Conservation (phyloP, 2,329 filamentous ascomycete genomes). For the Aspergillus sp. region DNA sequence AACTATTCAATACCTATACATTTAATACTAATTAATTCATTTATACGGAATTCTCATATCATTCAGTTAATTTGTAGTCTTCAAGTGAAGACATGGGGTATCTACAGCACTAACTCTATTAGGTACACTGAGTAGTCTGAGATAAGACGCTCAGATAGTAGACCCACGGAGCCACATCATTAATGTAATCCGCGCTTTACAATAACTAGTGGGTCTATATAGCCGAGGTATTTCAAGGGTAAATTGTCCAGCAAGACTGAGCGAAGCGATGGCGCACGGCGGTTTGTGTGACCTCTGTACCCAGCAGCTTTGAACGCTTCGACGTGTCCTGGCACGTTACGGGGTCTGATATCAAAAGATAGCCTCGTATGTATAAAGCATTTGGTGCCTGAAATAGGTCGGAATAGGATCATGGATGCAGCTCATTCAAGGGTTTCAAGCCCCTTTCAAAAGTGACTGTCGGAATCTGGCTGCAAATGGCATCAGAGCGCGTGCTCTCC, state of each 20-base stretch:
- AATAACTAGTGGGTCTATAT: neutral
- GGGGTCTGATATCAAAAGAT: neutral
- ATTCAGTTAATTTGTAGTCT: neutral
- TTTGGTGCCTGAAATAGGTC: neutral
- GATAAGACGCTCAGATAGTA: neutral
- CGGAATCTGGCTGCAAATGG: neutral
- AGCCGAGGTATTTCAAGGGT: neutral
- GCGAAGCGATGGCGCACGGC: neutral
- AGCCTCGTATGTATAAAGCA: neutral
- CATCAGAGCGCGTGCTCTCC: neutral
- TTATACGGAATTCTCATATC: neutral
- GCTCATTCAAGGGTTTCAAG: no score
- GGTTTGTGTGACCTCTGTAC: neutral
- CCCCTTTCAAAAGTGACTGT: neutral
- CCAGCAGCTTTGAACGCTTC: neutral
- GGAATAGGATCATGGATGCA: neutral
- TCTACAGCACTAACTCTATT: constrained; percentile 9
- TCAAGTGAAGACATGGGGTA: neutral
- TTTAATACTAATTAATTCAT: neutral
- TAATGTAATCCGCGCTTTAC: neutral
- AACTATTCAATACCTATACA: neutral
- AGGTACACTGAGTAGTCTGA: neutral
- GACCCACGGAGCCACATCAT: neutral
- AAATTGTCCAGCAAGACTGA: neutral
- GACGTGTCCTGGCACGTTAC: neutral